Evolutionary conservation across 148 eudicot species (phyloP).

Genomic region (Vaccinium macrocarpon): DNA sequence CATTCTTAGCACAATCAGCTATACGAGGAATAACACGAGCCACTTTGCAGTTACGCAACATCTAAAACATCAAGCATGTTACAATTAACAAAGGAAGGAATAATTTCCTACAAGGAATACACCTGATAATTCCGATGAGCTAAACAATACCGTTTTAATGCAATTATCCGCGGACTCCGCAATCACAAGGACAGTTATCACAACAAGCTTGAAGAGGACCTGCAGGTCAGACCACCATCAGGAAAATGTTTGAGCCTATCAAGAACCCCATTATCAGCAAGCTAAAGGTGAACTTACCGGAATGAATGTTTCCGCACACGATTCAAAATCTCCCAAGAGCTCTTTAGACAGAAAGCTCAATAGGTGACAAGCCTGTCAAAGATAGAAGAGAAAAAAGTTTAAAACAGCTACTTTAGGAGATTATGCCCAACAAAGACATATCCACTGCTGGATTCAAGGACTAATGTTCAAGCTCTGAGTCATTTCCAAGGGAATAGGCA

Average conservation of each 20-base stretch:
- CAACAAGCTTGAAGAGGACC: constrained; percentile 98
- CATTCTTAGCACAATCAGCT: constrained; percentile 92
- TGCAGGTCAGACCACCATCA: constrained; percentile 38
- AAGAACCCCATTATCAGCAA: constrained; percentile 10
- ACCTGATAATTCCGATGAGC: background rate
- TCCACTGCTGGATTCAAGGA: background rate
- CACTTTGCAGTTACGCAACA: constrained; percentile 99
- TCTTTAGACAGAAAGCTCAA: constrained; percentile 88
- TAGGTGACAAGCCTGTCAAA: constrained; percentile 81
- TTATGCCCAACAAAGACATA: background rate
- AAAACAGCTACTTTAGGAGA: background rate
- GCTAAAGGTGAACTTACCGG: constrained; percentile 49
- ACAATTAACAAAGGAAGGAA: constrained; percentile 6
- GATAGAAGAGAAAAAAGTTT: background rate
- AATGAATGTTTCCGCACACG: constrained; percentile 89
- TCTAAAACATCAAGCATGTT: constrained; percentile 41
- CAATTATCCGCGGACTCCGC: constrained; percentile 99
- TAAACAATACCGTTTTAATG: constrained; percentile 81
- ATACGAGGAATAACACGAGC: constrained; percentile 82
- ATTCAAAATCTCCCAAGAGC: constrained; percentile 95
- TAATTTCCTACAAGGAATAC: background rate
- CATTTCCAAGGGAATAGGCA: constrained; percentile 6
- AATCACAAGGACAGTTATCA: constrained; percentile 97
- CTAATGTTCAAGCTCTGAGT: constrained; percentile 8
- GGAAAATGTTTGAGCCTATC: constrained; percentile 23